Percentiles rank a stretch among this genome's conserved stretches.
These are phyloP conservation scores for Diaporthe longicolla DNA, from an alignment of 2,329 filamentous ascomycete species.

Conservation along the genomic window DNA sequence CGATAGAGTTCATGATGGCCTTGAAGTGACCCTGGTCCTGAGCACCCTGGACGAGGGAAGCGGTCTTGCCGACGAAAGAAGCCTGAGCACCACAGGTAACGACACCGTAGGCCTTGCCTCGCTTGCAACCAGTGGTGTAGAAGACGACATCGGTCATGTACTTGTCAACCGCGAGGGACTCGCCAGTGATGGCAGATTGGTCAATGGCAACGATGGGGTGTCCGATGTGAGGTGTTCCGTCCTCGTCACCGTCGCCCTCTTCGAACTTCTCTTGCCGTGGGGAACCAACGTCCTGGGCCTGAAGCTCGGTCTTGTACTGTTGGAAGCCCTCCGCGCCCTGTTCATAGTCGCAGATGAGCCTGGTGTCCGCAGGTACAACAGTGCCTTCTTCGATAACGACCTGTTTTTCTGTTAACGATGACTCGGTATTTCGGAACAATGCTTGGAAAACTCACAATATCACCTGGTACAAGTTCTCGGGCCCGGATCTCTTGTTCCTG, in stretches of 20 bases:
- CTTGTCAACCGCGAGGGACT: conserved; percentile 84
- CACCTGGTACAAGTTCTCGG: conserved; percentile 79
- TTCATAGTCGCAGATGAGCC: conserved; percentile 79
- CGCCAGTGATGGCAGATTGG: conserved; percentile 77
- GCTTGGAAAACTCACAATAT: conserved; percentile 63
- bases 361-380: conserved; percentile 76
- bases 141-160: conserved; percentile 83
- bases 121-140: conserved; percentile 87
- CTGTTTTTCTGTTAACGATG: conserved; percentile 4
- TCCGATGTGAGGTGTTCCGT: conserved; percentile 70
- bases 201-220: conserved; percentile 72
- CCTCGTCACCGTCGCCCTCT: conserved; percentile 63
- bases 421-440: no score
- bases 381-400: conserved; percentile 77
- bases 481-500: conserved; percentile 76
- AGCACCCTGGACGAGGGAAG: conserved; percentile 80
- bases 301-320: conserved; percentile 54
- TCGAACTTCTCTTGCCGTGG: conserved; percentile 70
- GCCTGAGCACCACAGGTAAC: conserved; percentile 76
- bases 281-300: conserved; percentile 74
- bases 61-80: conserved; percentile 84
- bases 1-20: conserved; percentile 87
- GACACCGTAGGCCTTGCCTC: conserved; percentile 81
- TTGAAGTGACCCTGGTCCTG: conserved; percentile 84
- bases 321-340: conserved; percentile 71